Conservation (phyloP, 169 alveolate genomes). For the Neospora caninum region DNA sequence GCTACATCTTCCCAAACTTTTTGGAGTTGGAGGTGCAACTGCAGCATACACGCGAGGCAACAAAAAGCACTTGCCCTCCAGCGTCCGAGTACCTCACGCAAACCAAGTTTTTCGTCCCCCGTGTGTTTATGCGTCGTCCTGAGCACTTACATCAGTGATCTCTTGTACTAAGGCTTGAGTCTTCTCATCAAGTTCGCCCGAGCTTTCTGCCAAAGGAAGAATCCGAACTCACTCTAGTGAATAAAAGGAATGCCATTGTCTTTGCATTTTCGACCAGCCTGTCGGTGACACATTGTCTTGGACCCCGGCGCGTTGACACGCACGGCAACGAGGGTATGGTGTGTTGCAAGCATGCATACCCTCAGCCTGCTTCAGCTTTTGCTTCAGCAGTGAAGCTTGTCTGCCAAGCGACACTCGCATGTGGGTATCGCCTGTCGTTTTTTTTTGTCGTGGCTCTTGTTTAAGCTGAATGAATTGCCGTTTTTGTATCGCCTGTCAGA, state of each 20-base stretch:
- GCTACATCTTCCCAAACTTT: background rate
- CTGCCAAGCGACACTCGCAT: conserved; percentile 11
- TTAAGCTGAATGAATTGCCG: conserved; percentile 87
- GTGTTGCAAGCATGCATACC: background rate
- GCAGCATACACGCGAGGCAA: background rate
- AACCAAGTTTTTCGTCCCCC: too few relatives aligned
- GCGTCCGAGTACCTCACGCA: background rate
- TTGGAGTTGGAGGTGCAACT: background rate
- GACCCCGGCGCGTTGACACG: too few relatives aligned
- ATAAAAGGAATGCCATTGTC: too few relatives aligned
- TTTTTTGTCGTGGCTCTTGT: conserved; percentile 73
- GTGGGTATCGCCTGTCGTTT: conserved; percentile 27
- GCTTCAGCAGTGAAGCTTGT: conserved; percentile 13
- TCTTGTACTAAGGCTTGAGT: background rate
- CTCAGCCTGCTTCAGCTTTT: conserved; percentile 34
- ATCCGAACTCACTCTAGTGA: background rate
- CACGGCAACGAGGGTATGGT: too few relatives aligned
- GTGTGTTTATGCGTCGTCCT: background rate
- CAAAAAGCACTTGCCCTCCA: background rate
- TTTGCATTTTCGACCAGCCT: too few relatives aligned
- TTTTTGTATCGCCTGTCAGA: conserved; percentile 75
- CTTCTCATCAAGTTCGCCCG: background rate
- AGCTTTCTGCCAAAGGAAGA: background rate
- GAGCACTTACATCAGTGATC: background rate
- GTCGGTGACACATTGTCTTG: too few relatives aligned